Conservation (phyloP, 2,329 filamentous ascomycete species). For the Colletotrichum eremochloae region DNA sequence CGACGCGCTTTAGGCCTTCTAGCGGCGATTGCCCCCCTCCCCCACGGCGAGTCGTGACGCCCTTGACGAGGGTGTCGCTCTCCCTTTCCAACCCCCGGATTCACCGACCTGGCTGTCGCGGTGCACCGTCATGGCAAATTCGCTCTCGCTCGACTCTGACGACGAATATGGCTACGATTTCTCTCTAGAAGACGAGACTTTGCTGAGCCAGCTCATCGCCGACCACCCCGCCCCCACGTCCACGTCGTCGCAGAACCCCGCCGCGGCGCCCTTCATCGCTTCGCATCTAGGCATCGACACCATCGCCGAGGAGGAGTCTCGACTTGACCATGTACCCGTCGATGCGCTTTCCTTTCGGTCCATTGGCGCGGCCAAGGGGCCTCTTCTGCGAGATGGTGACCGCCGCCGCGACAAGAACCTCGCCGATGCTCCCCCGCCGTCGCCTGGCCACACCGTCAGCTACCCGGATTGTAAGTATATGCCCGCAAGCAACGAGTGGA, state of each 20-base stretch:
- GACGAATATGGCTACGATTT: constrained; percentile 63
- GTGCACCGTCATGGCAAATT: constrained; percentile 29
- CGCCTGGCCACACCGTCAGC: constrained; percentile 48
- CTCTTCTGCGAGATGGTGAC: not conserved
- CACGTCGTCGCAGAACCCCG: not conserved
- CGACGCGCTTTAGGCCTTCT: constrained; percentile 1
- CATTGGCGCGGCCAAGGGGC: constrained; percentile 21
- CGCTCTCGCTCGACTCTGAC: constrained; percentile 50
- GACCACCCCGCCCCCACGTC: constrained; percentile 25
- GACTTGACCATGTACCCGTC: constrained; percentile 42
- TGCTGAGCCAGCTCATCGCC: constrained; percentile 53
- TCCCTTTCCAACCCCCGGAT: not conserved
- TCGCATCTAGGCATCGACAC: constrained; percentile 35
- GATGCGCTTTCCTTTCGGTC: constrained; percentile 45
- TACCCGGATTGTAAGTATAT: constrained; percentile 68
- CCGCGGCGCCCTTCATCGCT: not conserved
- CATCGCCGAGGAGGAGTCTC: constrained; percentile 21
- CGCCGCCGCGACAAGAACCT: constrained; percentile 30
- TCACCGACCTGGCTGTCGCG: constrained; percentile 11
- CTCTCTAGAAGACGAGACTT: constrained; percentile 60
- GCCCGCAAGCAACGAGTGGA: constrained; percentile 2
- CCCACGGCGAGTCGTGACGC: constrained; percentile 32
- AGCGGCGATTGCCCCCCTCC: constrained; percentile 23
- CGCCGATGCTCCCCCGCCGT: constrained; percentile 36
- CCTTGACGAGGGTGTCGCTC: not conserved